Evolutionary conservation across 352 stramenopile genomes (phyloP).

Genomic region (Phytophthora macrochlamydospora): DNA sequence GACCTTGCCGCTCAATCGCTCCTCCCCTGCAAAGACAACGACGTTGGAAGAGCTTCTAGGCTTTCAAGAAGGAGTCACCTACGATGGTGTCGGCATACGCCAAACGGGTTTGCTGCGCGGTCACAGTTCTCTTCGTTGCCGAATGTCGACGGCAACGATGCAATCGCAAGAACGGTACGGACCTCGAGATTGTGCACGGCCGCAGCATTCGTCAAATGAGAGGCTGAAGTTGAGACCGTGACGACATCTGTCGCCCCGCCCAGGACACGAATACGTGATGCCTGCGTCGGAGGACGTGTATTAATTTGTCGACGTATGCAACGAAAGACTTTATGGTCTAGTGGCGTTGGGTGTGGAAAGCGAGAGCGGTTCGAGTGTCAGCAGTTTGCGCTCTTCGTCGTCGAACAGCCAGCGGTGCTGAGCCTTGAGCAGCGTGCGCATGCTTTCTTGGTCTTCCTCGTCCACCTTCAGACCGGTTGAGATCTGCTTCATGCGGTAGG

Average conservation of each 20-base stretch:
- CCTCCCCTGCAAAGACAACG: conserved; percentile 35
- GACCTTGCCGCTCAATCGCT: conserved; percentile 52
- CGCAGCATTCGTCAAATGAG: conserved; percentile 15
- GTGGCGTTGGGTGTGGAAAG: conserved; percentile 34
- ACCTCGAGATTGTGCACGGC: not conserved
- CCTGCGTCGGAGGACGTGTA: conserved; percentile 2
- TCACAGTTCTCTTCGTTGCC: conserved; percentile 6
- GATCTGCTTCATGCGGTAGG: conserved; percentile 65
- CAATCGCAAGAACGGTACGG: not conserved
- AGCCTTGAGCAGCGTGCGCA: conserved; percentile 70
- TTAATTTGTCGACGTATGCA: conserved; percentile 22
- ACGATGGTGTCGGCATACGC: conserved; percentile 60
- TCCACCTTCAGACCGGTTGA: conserved; percentile 55
- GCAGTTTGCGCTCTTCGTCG: conserved; percentile 64
- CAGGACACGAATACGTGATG: no score
- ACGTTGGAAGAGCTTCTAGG: not conserved
- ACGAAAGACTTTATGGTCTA: conserved; percentile 8
- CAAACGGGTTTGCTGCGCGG: conserved; percentile 39
- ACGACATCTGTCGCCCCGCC: no score
- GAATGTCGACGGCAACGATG: conserved; percentile 6
- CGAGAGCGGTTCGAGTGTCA: conserved; percentile 60
- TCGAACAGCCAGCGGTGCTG: conserved; percentile 78
- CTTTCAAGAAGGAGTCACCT: not conserved
- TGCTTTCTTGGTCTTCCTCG: conserved; percentile 67
- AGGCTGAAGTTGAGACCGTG: no score